Evolutionary conservation across 2,329 filamentous ascomycete genomes (phyloP).

Genomic region (Diaporthe sp.): DNA sequence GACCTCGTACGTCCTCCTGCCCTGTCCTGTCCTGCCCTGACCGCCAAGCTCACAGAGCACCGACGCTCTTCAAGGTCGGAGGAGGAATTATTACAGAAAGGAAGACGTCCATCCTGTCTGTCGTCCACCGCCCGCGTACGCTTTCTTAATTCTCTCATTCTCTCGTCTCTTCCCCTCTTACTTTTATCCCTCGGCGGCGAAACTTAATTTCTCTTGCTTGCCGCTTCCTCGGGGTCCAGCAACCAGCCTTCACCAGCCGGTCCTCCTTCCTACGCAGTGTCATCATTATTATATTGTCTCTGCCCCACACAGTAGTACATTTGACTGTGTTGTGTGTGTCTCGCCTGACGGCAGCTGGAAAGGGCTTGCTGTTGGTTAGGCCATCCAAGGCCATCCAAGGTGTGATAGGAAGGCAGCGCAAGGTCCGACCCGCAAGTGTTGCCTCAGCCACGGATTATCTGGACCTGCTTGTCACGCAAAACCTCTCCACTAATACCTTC

Average conservation of each 20-base stretch:
- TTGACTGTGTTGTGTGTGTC: background rate
- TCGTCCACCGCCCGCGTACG: background rate
- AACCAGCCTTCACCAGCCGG: background rate
- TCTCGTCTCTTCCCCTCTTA: background rate
- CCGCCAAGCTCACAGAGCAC: slow-evolving; percentile 25
- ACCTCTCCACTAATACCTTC: background rate
- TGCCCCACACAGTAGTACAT: slow-evolving; percentile 9
- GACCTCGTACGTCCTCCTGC: slow-evolving; percentile 22
- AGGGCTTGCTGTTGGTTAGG: background rate
- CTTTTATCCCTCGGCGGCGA: slow-evolving; percentile 6
- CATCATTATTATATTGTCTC: background rate
- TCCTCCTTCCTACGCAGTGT: background rate
- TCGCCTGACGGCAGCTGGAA: background rate
- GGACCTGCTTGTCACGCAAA: slow-evolving; percentile 21
- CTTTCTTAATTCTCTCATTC: slow-evolving; percentile 13
- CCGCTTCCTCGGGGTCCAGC: slow-evolving; percentile 2
- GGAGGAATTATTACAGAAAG: slow-evolving; percentile 10
- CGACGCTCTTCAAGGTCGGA: slow-evolving; percentile 6
- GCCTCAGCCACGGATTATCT: slow-evolving; percentile 16
- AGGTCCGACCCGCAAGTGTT: slow-evolving; percentile 5
- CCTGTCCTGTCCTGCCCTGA: slow-evolving; percentile 16
- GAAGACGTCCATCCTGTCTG: slow-evolving; percentile 10
- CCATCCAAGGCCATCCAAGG: background rate
- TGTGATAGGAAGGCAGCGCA: slow-evolving; percentile 7
- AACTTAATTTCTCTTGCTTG: background rate